Evolutionary conservation across 345 rosid genomes (phyloP).

Genomic region (Eucalyptus regnans): DNA sequence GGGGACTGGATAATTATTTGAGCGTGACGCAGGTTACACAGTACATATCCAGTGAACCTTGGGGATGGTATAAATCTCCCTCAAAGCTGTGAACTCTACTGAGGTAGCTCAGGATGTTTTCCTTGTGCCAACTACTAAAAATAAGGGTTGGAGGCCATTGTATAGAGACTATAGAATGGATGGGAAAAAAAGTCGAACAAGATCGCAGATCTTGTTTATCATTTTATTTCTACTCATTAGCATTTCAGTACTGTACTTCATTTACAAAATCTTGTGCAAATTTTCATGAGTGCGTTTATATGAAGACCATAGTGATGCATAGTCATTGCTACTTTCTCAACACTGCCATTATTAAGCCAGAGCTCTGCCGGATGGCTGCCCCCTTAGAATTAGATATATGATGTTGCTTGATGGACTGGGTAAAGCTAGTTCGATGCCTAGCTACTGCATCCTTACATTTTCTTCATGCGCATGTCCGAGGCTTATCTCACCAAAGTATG

Average conservation of each 20-base stretch:
- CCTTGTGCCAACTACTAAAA: neutral
- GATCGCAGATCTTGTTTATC: neutral
- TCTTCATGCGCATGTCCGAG: neutral
- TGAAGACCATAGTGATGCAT: neutral
- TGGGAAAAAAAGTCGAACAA: neutral
- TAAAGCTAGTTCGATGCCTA: neutral
- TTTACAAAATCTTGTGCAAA: neutral
- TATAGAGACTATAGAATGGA: neutral
- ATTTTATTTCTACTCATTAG: neutral
- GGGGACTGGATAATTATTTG: slow-evolving; percentile 92
- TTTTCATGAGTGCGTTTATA: neutral
- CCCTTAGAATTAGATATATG: neutral
- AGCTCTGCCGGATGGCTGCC: neutral
- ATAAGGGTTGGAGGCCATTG: neutral
- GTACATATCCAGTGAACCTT: slow-evolving; percentile 67
- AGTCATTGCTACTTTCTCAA: neutral
- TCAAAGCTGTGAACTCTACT: slow-evolving; percentile 39
- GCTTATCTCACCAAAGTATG: neutral
- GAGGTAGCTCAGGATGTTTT: neutral
- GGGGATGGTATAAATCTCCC: slow-evolving; percentile 90
- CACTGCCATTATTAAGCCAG: neutral
- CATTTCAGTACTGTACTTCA: neutral
- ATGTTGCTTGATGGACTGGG: neutral
- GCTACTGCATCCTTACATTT: neutral
- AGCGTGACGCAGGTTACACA: slow-evolving; percentile 86